Evolutionary conservation across 768 basidiomycete species (phyloP), one percentile per base, ranked within the genome.

Genomic region (Serendipita sp.): DNA sequence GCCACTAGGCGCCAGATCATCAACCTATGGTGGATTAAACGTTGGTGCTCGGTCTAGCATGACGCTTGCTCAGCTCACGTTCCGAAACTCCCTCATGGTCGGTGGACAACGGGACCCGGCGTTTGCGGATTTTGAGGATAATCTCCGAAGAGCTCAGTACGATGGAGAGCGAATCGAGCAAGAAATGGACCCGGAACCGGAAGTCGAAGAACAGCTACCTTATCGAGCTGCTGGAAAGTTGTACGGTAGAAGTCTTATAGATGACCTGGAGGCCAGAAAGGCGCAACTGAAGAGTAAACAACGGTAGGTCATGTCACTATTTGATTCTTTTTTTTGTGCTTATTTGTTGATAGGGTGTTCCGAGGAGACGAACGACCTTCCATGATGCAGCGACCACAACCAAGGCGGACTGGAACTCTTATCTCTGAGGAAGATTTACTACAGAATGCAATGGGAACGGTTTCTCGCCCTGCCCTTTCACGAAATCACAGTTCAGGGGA

Each of bases 211-310:
- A 32, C 71, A 72, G 44, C 72, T 73, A 45, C 70, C 70, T 5
- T 69, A 65, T 4, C 79, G 86, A n/a, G 83, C 84, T 13, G 78
- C 87, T n/a, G 91, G 91, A 28, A 92, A 84, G 75, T 73, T 94
- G 32, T 93, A 83, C 70, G 92, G 92, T 28, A 85, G 84, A 70
- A 94, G 89, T 74, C 78, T 96, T 64, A 93, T 96, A 70, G 93
- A 96, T 71, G 86, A 91, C 72, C 78, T 96, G 8, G 92, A 95
- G 72, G 78, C 77, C 16, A 81, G 92, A 54, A 95, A 96, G 71
- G 80, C 83, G 13, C 81, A 83, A 68, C 88, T 93, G 83, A 85
- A 86, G 68, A 82, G 79, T 66, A 92, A 86, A 73, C 84, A 90
- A 73, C 81, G 93, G 93, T 93, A 76, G 68, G 78, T 68, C 38